Conservation (phyloP, 345 rosid genomes). For the Eucalyptus paniculata region DNA sequence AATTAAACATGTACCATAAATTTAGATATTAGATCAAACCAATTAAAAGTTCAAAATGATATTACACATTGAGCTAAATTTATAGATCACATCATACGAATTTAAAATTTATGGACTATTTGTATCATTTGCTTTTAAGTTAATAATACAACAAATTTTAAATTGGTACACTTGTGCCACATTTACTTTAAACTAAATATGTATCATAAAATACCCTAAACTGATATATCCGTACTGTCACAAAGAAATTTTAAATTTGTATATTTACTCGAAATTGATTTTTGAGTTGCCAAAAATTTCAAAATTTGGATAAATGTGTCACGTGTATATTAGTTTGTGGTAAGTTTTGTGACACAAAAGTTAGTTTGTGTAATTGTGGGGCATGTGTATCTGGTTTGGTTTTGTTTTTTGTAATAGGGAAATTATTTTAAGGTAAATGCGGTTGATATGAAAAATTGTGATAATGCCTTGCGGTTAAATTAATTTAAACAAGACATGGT, state of each 20-base stretch:
- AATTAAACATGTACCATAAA: background rate
- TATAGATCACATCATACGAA: accelerated
- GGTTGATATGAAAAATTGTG: background rate
- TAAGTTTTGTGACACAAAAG: too few species aligned
- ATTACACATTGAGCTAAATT: accelerated
- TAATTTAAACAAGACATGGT: background rate
- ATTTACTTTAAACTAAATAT: background rate
- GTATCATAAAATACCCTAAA: background rate
- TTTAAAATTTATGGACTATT: too few species aligned
- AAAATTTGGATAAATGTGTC: background rate
- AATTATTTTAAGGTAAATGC: background rate
- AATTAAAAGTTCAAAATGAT: too few species aligned
- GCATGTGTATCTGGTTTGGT: background rate
- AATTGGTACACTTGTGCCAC: accelerated
- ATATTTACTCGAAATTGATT: accelerated
- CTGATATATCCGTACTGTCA: accelerated
- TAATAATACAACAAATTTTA: background rate
- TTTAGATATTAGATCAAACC: accelerated
- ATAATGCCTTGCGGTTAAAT: background rate
- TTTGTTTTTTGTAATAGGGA: background rate
- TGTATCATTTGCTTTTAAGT: background rate
- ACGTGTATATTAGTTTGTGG: accelerated
- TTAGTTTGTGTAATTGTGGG: background rate
- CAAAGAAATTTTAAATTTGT: accelerated
- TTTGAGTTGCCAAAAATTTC: background rate